Conservation (phyloP, 129 eudicot species). For the Apium graveolens region DNA sequence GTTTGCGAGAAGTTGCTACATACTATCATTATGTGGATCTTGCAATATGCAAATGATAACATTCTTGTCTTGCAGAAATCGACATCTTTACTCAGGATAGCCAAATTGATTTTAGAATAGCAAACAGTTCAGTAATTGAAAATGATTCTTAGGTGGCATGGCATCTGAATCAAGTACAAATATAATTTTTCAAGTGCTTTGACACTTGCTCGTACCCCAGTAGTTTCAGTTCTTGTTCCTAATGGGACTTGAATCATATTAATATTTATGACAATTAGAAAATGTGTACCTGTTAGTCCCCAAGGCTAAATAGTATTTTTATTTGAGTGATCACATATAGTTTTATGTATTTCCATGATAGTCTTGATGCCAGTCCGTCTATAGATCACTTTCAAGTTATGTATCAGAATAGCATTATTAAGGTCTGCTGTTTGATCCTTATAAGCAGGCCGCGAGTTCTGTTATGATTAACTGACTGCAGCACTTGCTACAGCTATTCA, state of each 20-base stretch:
- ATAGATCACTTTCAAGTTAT: background rate
- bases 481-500: background rate
- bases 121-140: background rate
- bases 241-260: background rate
- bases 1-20: background rate
- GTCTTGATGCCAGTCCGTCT: background rate
- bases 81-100: background rate
- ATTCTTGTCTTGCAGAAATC: background rate
- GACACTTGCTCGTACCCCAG: background rate
- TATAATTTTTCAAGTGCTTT: background rate
- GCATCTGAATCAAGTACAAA: background rate
- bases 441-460: background rate
- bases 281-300: background rate
- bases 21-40: background rate
- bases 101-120: background rate
- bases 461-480: background rate
- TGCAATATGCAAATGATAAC: background rate
- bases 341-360: background rate
- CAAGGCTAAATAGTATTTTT: background rate
- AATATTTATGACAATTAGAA: background rate
- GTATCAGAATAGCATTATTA: background rate
- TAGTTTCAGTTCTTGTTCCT: background rate
- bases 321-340: background rate
- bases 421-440: background rate
- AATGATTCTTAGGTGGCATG: background rate